Evolutionary conservation across 331 rosid genomes (phyloP).

Genomic region (Cucumis variabilis): DNA sequence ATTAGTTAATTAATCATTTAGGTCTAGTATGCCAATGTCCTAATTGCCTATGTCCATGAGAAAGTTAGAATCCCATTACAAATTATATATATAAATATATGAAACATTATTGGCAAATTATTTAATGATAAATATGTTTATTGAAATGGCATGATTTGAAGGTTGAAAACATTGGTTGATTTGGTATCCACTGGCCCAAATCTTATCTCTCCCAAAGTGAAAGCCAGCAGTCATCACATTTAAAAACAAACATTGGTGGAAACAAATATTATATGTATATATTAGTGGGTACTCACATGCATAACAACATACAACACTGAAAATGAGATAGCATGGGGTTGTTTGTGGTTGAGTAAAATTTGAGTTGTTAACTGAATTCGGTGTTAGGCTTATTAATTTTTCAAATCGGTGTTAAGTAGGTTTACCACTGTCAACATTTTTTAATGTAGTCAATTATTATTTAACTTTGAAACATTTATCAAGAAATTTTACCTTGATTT

Average conservation of each 20-base stretch:
- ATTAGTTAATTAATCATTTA: background rate
- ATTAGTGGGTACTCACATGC: constrained; percentile 17
- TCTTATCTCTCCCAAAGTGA: constrained; percentile 26
- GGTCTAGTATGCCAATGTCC: background rate
- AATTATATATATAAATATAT: background rate
- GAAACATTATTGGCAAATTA: background rate
- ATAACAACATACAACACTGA: background rate
- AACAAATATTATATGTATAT: constrained; percentile 4
- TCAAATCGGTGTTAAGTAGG: no score
- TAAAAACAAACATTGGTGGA: constrained; percentile 13
- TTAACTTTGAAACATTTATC: no score
- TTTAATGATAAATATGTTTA: background rate
- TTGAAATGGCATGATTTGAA: constrained; percentile 1
- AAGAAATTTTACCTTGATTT: no score
- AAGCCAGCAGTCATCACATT: constrained; percentile 28
- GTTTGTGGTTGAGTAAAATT: no score
- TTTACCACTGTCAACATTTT: no score
- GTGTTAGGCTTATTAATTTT: no score
- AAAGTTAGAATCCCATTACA: constrained; percentile 3
- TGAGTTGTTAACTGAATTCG: no score
- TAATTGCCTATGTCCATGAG: background rate
- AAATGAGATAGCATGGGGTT: no score
- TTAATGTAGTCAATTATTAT: no score
- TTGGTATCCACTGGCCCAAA: constrained; percentile 18
- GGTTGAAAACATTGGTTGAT: constrained; percentile 12